phyloP scores from a whole-genome alignment of 306 rosid species.

The Vachellia collinsii region DNA sequence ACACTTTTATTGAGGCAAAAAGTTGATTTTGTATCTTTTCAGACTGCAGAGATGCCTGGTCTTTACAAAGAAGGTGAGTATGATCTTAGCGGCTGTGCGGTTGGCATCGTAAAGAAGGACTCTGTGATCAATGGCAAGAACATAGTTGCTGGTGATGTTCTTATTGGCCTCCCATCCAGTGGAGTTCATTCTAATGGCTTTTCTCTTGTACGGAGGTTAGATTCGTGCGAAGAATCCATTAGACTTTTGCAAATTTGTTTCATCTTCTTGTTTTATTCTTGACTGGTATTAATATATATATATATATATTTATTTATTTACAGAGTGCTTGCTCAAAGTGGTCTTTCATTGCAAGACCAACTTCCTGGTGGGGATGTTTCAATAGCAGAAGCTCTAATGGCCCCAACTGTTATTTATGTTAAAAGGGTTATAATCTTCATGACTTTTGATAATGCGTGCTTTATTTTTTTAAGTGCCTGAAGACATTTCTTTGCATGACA shows the following conservation, averaged over 20 bases:
- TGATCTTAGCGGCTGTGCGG: constrained; percentile 96
- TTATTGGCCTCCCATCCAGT: no score
- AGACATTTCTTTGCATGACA: no score
- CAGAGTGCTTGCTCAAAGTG: no score
- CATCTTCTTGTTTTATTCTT: not conserved
- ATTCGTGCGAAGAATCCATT: not conserved
- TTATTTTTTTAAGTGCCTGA: no score
- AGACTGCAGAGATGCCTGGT: constrained; percentile 99
- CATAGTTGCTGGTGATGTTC: not conserved
- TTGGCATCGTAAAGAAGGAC: constrained; percentile 79
- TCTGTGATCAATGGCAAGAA: constrained; percentile 52
- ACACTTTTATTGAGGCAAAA: constrained; percentile 13
- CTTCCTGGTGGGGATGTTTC: no score
- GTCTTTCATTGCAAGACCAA: no score
- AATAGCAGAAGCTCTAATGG: no score
- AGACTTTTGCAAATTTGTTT: constrained; percentile 11
- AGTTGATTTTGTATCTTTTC: constrained; percentile 36
- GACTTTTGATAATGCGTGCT: no score
- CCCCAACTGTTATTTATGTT: no score
- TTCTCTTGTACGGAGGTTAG: constrained; percentile 88
- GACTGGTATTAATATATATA: not conserved
- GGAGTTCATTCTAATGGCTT: constrained; percentile 62
- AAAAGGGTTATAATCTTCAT: no score
- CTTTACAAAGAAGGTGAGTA: constrained; percentile 82
- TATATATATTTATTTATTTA: no score